phyloP scores from a whole-genome alignment of 768 basidiomycete genomes.

The Coprinellus micaceus region DNA sequence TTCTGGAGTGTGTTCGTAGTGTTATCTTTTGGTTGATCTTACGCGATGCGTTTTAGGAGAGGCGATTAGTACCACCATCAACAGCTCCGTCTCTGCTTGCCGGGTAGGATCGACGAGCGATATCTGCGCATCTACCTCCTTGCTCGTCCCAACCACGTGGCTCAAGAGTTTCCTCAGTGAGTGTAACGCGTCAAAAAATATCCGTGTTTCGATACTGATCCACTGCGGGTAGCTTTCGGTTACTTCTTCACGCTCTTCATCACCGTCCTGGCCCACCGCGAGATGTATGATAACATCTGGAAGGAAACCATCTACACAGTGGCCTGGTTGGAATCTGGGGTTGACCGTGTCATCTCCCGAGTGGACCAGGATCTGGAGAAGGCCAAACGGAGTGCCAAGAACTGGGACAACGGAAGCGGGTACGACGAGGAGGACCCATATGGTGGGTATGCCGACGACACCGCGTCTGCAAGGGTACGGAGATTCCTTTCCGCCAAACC shows the following conservation, averaged over 20 bases:
- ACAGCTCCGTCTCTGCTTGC: slow-evolving; percentile 31
- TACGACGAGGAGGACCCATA: slow-evolving; percentile 7
- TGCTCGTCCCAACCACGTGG: slow-evolving; percentile 49
- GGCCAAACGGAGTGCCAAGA: slow-evolving; percentile 9
- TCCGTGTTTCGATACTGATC: slow-evolving; percentile 4
- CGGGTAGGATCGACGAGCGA: slow-evolving; percentile 25
- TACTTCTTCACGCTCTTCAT: slow-evolving; percentile 57
- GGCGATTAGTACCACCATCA: slow-evolving; percentile 44
- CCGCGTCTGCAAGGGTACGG: slow-evolving; percentile 22
- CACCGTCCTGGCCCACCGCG: slow-evolving; percentile 42
- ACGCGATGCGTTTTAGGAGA: too few relatives aligned
- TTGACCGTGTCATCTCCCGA: neutral
- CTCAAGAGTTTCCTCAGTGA: slow-evolving; percentile 43
- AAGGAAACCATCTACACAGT: slow-evolving; percentile 44
- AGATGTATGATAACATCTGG: slow-evolving; percentile 49
- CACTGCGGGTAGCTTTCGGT: slow-evolving; percentile 24
- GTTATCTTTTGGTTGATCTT: too few relatives aligned
- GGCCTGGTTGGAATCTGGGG: slow-evolving; percentile 49
- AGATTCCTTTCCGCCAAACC: slow-evolving; percentile 14
- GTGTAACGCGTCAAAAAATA: slow-evolving; percentile 15
- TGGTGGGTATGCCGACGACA: slow-evolving; percentile 23
- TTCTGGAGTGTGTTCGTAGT: neutral
- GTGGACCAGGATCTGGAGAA: slow-evolving; percentile 8
- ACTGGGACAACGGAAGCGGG: neutral
- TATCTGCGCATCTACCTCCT: slow-evolving; percentile 44